Base-by-base conservation (phyloP, 1,139 yeast genomes). In the Scheffersomyces illinoinensis region DNA sequence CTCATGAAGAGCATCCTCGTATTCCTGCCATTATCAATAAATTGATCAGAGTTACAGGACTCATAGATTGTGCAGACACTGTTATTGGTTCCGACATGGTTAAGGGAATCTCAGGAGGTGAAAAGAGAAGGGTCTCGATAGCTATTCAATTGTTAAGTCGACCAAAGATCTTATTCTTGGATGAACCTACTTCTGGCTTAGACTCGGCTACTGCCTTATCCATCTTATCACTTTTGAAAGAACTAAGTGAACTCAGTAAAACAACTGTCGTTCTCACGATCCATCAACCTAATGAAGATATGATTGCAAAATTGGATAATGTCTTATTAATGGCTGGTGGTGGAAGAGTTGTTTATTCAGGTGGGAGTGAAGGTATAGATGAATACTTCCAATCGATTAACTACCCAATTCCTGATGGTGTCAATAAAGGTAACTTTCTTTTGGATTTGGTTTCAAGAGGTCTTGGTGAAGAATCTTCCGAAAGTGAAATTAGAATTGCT, bases 131-230 rank as follows among this genome's bases (percentile, higher is more conserved):
- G 64, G 91, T 91, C 1, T 87, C 95, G 0, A 91, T 91, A 71
- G 95, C 95, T 1, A 84, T 89, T 53, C 97, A 91, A 69, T 76
- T 91, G 51, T 76, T 91, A 50, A 87, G 88, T 57, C 85, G 85
- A 57, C 96, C 96, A 0, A 87, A 87, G 62, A 82, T 91, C 46
- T 73, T 91, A 54, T 81, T 91, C 58, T 74, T 91, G 51, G 97
- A 92, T 73, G 97, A 92, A 66, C 97, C 97, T 1, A 91, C 97
- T 0, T 90, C 96, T 0, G 97, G 97, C 0, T 77, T 92, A 24
- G 97, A 92, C 71, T 85, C 95, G 23, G 86, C 90, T 57, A 90
- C 96, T 0, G 91, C 97, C 0, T 80, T 85, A 1, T 83, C 93
- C 0, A 89, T 91, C 53, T 72, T 92, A 53, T 79, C 81, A 49